These are phyloP conservation scores for Cyamopsis tetragonoloba DNA, from an alignment of 306 rosid species.

Conservation along the genomic window DNA sequence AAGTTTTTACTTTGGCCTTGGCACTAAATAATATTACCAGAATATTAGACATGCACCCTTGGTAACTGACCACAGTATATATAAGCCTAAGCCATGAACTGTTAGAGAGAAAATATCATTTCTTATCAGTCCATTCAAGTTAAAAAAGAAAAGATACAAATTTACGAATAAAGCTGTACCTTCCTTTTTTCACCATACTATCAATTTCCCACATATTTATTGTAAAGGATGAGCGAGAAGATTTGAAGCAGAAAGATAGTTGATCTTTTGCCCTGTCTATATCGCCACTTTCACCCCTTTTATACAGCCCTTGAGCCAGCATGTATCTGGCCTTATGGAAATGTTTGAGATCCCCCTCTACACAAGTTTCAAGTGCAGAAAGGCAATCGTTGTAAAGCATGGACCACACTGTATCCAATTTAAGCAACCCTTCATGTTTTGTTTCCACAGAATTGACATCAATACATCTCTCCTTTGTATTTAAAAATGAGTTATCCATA, in stretches of 20 bases:
- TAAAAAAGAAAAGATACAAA: constrained; percentile 17
- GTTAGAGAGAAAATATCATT: background rate
- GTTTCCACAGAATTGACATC: constrained; percentile 41
- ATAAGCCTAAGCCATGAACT: constrained; percentile 9
- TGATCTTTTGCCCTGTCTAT: constrained; percentile 91
- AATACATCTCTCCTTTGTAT: constrained; percentile 34
- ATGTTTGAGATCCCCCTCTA: constrained; percentile 97
- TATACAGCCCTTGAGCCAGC: constrained; percentile 85
- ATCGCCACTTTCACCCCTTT: constrained; percentile 63
- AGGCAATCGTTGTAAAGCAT: constrained; percentile 86
- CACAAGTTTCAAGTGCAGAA: constrained; percentile 88
- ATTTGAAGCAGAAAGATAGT: constrained; percentile 95
- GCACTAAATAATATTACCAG: background rate
- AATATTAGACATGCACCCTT: background rate
- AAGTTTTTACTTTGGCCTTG: background rate
- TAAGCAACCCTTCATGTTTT: constrained; percentile 48
- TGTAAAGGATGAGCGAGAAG: constrained; percentile 93
- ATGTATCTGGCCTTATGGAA: constrained; percentile 97
- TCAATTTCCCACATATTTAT: constrained; percentile 99
- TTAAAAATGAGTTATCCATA: constrained; percentile 33
- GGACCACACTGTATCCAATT: constrained; percentile 65
- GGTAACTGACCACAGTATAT: background rate
- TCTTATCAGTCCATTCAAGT: constrained; percentile 16
- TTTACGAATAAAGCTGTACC: constrained; percentile 42
- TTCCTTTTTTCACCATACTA: constrained; percentile 89